These are phyloP conservation scores for Solanum okadae DNA, from an alignment of 257 asterid species.

Conservation along the genomic window DNA sequence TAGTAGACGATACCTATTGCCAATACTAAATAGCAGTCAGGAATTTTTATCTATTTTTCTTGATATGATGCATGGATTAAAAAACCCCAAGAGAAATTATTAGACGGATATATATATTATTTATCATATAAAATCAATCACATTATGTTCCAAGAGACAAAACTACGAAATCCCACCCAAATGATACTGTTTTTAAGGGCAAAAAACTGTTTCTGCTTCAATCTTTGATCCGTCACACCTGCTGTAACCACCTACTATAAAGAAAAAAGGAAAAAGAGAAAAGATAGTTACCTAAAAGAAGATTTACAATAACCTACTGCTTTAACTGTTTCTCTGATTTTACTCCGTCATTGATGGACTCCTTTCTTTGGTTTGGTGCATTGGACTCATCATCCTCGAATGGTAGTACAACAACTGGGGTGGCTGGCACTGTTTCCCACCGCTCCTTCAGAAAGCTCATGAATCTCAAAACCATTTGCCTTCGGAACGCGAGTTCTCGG, in stretches of 20 bases:
- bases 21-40: background rate
- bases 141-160: background rate
- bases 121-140: background rate
- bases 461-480: slow-evolving; percentile 63
- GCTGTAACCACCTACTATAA: background rate
- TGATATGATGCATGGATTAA: background rate
- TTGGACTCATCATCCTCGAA: slow-evolving; percentile 35
- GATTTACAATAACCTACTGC: background rate
- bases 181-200: background rate
- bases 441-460: slow-evolving; percentile 63
- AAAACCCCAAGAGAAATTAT: background rate
- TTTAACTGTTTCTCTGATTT: slow-evolving; percentile 10
- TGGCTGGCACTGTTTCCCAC: slow-evolving; percentile 84
- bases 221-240: background rate
- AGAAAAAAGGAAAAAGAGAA: background rate
- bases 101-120: background rate
- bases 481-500: slow-evolving; percentile 73
- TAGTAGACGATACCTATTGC: background rate
- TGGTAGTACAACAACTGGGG: slow-evolving; percentile 85
- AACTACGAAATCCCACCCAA: background rate
- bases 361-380: slow-evolving; percentile 7
- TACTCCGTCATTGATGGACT: background rate
- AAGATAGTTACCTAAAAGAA: background rate
- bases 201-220: background rate
- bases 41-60: background rate